These are phyloP conservation scores for Aureobasidium sp. DNA, from an alignment of 2,329 filamentous ascomycete species.

Conservation along the genomic window DNA sequence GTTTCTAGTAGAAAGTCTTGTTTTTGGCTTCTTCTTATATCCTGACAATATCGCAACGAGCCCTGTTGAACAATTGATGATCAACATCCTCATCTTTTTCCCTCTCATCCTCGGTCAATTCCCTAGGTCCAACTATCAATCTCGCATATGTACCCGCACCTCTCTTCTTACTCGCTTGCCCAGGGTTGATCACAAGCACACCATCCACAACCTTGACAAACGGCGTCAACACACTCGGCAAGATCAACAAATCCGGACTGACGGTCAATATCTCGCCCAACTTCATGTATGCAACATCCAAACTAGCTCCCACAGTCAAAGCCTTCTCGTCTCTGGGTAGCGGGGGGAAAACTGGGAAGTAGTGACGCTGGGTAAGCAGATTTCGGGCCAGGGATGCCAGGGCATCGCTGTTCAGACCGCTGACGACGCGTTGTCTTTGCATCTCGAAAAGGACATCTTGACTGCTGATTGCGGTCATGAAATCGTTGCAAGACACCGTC, in stretches of 20 bases:
- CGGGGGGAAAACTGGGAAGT: conserved; percentile 81
- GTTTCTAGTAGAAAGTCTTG: neutral
- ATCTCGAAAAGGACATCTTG: conserved; percentile 79
- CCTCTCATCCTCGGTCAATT: conserved; percentile 49
- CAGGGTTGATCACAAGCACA: conserved; percentile 85
- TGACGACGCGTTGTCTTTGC: conserved; percentile 37
- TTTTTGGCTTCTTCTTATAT: conserved; percentile 41
- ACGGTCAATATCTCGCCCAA: conserved; percentile 85
- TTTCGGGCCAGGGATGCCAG: conserved; percentile 66
- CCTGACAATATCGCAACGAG: conserved; percentile 77
- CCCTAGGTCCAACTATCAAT: conserved; percentile 63
- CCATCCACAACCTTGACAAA: conserved; percentile 90
- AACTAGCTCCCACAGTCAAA: conserved; percentile 60
- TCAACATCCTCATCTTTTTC: conserved; percentile 50
- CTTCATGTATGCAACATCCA: conserved; percentile 79
- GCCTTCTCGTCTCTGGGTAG: conserved; percentile 46
- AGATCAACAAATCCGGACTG: conserved; percentile 72
- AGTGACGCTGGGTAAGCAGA: conserved; percentile 82
- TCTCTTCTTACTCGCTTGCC: conserved; percentile 72
- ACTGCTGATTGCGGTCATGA: conserved; percentile 68
- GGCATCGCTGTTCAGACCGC: conserved; percentile 58
- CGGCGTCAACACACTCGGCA: conserved; percentile 73
- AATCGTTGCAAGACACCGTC: conserved; percentile 80
- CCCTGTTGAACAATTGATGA: conserved; percentile 72
- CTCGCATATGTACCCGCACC: conserved; percentile 80